Percentiles rank a stretch among this genome's conserved stretches.
phyloP scores from a whole-genome alignment of 2,329 filamentous ascomycete species.

The Claviceps africana region DNA sequence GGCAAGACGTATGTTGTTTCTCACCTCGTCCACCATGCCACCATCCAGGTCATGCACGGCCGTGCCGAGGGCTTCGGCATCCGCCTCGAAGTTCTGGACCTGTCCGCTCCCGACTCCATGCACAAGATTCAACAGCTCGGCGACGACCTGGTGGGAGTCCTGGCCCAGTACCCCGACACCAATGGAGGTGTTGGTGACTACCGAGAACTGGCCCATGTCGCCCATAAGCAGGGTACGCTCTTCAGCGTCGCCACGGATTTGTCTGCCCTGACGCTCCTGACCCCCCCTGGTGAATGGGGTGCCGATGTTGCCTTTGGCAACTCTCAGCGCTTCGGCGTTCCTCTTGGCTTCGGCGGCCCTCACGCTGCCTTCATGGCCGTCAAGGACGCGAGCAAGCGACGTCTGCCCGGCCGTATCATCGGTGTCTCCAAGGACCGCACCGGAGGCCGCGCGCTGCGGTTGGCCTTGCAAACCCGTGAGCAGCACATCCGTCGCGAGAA shows the following conservation, averaged over 20 bases:
- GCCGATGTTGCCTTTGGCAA: constrained; percentile 92
- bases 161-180: constrained; percentile 92
- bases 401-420: constrained; percentile 81
- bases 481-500: constrained; percentile 95
- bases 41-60: constrained; percentile 67
- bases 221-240: constrained; percentile 64
- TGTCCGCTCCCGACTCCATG: constrained; percentile 47
- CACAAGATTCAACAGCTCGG: constrained; percentile 59
- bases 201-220: constrained; percentile 55
- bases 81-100: constrained; percentile 57
- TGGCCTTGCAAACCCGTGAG: constrained; percentile 84
- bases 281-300: constrained; percentile 84
- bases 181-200: constrained; percentile 69
- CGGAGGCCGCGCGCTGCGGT: constrained; percentile 64
- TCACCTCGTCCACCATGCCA: constrained; percentile 70
- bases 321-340: constrained; percentile 81
- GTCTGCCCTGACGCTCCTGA: constrained; percentile 72
- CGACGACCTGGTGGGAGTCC: constrained; percentile 71
- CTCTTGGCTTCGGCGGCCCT: constrained; percentile 84
- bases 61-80: constrained; percentile 88
- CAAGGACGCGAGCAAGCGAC: constrained; percentile 80
- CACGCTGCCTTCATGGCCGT: constrained; percentile 95
- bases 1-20: constrained; percentile 79
- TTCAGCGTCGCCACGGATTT: constrained; percentile 84
- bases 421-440: constrained; percentile 84